phyloP scores from a whole-genome alignment of 306 rosid species.

The Fagus sylvatica region DNA sequence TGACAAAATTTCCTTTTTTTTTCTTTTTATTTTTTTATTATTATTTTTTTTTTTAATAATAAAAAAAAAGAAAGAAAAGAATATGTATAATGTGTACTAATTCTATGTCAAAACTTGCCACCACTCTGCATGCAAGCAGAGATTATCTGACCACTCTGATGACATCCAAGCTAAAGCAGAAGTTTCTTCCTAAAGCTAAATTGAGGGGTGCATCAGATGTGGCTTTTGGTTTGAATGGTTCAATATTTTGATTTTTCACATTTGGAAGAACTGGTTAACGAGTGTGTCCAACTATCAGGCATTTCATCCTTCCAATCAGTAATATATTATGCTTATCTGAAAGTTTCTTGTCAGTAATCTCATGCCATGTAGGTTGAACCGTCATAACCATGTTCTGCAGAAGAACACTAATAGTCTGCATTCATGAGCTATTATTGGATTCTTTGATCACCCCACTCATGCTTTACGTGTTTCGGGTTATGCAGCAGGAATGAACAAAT shows the following conservation, averaged over 20 bases:
- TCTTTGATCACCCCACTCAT: background rate
- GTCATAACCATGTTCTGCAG: background rate
- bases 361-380: background rate
- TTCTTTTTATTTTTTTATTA: no score
- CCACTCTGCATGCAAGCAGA: background rate
- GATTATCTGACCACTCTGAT: background rate
- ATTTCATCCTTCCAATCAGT: background rate
- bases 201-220: background rate
- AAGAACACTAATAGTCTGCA: background rate
- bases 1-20: no score
- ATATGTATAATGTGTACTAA: no score
- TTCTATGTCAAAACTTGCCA: no score
- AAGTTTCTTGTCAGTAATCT: background rate
- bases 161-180: background rate
- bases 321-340: background rate
- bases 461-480: background rate
- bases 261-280: background rate
- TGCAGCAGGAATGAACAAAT: slow-evolving; percentile 18
- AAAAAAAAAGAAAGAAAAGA: no score
- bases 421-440: background rate
- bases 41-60: no score
- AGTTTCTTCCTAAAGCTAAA: background rate
- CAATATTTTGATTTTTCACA: background rate
- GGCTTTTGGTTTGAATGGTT: background rate
- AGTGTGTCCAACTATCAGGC: background rate